phyloP scores from a whole-genome alignment of 495 filamentous ascomycete genomes.

The Lasiosphaeris hirsuta region DNA sequence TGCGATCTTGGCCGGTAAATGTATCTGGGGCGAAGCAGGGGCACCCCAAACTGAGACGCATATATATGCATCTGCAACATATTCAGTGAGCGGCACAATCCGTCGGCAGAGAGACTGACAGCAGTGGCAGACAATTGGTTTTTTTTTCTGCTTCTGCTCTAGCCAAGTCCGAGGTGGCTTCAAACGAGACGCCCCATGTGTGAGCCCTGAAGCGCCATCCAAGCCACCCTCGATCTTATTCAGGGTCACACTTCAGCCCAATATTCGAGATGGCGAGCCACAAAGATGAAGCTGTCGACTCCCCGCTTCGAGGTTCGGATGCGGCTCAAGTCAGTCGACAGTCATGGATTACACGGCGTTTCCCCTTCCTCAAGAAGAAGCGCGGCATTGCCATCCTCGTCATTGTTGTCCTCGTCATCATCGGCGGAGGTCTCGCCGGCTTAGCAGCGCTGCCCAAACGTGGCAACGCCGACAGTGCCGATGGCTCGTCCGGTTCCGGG shows the following conservation, averaged over 20 bases:
- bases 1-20: no score
- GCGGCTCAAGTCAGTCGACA: conserved; percentile 24
- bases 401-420: conserved; percentile 32
- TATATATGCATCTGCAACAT: no score
- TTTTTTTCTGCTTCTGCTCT: no score
- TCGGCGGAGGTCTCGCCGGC: conserved; percentile 34
- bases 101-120: no score
- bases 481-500: background rate
- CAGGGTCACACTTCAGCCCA: background rate
- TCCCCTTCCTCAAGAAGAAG: conserved; percentile 39
- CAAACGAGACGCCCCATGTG: no score
- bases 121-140: no score
- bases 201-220: no score
- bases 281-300: background rate
- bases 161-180: no score
- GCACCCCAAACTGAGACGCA: no score
- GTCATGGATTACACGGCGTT: conserved; percentile 33
- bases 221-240: no score
- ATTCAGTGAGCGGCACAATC: no score
- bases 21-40: no score
- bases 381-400: conserved; percentile 34
- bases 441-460: conserved; percentile 30
- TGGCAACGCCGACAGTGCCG: background rate
- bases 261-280: background rate
- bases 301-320: background rate